A percentile compares a stretch with the other conserved stretches of the same genome.
phyloP scores from a whole-genome alignment of 176 grass and related monocot species.

The Themeda triandra region DNA sequence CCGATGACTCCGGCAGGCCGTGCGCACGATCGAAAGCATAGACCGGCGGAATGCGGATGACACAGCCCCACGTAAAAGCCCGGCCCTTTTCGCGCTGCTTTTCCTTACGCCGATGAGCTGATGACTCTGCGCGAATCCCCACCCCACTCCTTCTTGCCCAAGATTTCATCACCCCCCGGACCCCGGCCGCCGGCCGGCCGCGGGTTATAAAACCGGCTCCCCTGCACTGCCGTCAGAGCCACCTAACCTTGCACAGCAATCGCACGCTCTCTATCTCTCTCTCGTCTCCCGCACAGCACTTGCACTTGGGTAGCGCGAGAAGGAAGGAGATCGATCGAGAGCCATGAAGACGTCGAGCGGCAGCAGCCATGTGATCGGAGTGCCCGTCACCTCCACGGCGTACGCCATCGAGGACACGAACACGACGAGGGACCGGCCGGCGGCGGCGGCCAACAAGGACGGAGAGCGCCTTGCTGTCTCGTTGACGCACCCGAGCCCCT shows the following conservation, averaged over 20 bases:
- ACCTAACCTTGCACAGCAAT: constrained; percentile 22
- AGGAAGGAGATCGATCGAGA: not conserved
- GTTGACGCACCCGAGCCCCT: constrained; percentile 46
- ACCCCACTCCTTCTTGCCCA: not conserved
- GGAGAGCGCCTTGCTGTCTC: constrained; percentile 35
- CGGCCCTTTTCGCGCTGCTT: constrained; percentile 33
- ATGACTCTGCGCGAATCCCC: constrained; percentile 41
- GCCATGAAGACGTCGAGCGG: constrained; percentile 37
- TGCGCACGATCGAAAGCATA: constrained; percentile 34
- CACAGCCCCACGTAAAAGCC: constrained; percentile 34
- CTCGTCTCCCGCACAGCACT: not conserved
- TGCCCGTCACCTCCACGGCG: constrained; percentile 53
- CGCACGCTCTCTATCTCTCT: not conserved
- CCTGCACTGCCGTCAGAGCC: not conserved
- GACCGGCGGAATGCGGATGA: constrained; percentile 1
- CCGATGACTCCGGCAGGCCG: not conserved
- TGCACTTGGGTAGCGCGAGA: not conserved
- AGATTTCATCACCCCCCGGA: constrained; percentile 34
- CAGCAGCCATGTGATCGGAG: constrained; percentile 51
- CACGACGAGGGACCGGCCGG: constrained; percentile 7
- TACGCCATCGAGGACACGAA: constrained; percentile 50
- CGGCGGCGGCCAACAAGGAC: not conserved
- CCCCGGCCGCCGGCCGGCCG: not conserved
- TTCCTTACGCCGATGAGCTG: constrained; percentile 29
- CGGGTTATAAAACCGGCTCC: constrained; percentile 37